Evolutionary conservation across 495 filamentous ascomycete species (phyloP).

Genomic region (Saxispiralis lemnorum): DNA sequence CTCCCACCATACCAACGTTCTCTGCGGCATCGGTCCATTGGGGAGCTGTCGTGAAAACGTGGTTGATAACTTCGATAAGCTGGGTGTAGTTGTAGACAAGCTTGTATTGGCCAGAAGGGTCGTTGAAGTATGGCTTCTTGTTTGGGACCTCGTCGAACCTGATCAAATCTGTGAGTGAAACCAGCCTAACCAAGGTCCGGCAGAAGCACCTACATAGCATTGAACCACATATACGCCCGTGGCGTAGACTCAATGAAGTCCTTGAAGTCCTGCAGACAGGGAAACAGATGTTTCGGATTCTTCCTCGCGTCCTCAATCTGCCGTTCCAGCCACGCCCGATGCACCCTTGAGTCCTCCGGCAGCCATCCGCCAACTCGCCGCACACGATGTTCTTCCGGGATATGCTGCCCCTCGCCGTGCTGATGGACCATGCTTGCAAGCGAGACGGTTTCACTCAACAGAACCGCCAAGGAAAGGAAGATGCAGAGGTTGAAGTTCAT

Average conservation of each 20-base stretch:
- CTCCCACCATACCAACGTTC: constrained; percentile 44
- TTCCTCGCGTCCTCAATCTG: constrained; percentile 30
- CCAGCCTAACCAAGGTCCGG: not conserved
- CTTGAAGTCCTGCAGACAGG: constrained; percentile 29
- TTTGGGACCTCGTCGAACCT: constrained; percentile 55
- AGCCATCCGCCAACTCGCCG: constrained; percentile 32
- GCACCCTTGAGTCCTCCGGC: constrained; percentile 34
- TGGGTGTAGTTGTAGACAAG: constrained; percentile 47
- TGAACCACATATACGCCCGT: constrained; percentile 17
- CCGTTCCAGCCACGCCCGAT: constrained; percentile 31
- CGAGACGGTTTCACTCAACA: no score
- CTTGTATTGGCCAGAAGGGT: constrained; percentile 36
- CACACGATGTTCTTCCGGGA: constrained; percentile 27
- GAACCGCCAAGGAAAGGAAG: not conserved
- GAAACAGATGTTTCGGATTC: constrained; percentile 27
- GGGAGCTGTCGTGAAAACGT: constrained; percentile 43
- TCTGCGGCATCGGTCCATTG: constrained; percentile 37
- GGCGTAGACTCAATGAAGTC: constrained; percentile 29
- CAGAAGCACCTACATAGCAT: constrained; percentile 17
- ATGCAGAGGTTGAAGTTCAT: not conserved
- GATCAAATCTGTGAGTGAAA: not conserved
- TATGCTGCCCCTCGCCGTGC: constrained; percentile 20
- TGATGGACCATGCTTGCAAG: constrained; percentile 1
- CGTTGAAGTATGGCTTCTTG: constrained; percentile 37
- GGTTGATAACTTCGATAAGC: constrained; percentile 47